These are phyloP conservation scores for Xylariaceae sp. DNA, from an alignment of 2,329 filamentous ascomycete genomes.

Conservation along the genomic window DNA sequence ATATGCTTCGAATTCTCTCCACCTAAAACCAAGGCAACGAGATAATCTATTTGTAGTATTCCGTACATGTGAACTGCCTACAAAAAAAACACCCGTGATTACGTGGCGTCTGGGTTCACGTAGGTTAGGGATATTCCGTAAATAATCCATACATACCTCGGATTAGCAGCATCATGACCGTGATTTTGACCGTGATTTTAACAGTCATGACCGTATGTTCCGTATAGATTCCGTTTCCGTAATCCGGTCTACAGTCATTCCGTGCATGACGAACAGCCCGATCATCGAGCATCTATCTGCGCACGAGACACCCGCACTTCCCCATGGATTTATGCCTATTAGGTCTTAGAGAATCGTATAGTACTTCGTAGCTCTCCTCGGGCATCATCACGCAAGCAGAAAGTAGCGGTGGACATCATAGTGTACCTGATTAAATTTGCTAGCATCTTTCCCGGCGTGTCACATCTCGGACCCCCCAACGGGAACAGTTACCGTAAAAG, in stretches of 20 bases:
- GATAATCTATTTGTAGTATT: too few species aligned
- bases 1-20: not conserved
- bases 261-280: not conserved
- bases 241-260: not conserved
- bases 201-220: too few species aligned
- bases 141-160: too few species aligned
- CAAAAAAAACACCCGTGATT: not conserved
- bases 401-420: conserved; percentile 18
- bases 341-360: not conserved
- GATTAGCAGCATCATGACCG: too few species aligned
- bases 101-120: not conserved
- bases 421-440: conserved; percentile 23
- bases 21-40: not conserved
- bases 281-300: not conserved
- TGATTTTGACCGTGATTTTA: too few species aligned
- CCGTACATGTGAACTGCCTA: not conserved
- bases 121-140: not conserved
- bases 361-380: not conserved
- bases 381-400: not conserved
- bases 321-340: not conserved
- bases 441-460: conserved; percentile 20
- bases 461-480: conserved; percentile 24
- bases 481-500: conserved; percentile 18
- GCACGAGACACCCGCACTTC: not conserved
- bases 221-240: too few species aligned